Evolutionary conservation across 768 basidiomycete genomes (phyloP).

Genomic region (Hygrophorus pudorinus): DNA sequence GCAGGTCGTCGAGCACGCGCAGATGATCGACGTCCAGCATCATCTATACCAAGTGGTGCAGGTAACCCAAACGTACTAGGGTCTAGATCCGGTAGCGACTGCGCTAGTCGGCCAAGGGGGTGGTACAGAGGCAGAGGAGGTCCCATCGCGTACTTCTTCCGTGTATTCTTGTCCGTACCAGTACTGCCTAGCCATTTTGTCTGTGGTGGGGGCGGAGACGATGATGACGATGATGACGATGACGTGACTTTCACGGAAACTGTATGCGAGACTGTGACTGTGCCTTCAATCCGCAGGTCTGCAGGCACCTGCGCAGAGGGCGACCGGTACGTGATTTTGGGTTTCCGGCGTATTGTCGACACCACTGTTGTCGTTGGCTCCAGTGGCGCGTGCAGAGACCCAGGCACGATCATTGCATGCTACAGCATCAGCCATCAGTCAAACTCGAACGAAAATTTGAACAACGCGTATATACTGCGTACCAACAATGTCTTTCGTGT

Average conservation of each 20-base stretch:
- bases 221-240: background rate
- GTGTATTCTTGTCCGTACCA: too few species aligned
- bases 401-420: too few species aligned
- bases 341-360: constrained; percentile 41
- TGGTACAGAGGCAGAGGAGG: constrained; percentile 57
- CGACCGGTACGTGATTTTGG: constrained; percentile 47
- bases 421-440: too few species aligned
- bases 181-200: background rate
- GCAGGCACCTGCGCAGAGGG: constrained; percentile 23
- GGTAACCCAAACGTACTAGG: constrained; percentile 48
- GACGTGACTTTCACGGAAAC: background rate
- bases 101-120: constrained; percentile 51
- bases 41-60: constrained; percentile 33
- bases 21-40: constrained; percentile 31
- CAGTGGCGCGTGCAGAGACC: too few species aligned
- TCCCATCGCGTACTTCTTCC: constrained; percentile 16
- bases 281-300: constrained; percentile 14
- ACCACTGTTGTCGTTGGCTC: too few species aligned
- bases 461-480: too few species aligned
- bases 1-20: constrained; percentile 36
- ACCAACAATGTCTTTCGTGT: too few species aligned
- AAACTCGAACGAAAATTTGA: too few species aligned
- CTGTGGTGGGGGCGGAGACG: background rate
- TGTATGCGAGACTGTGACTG: constrained; percentile 7
- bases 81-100: constrained; percentile 57